Percentiles rank a stretch among this genome's conserved stretches.
Evolutionary conservation across 148 eudicot genomes (phyloP).

Genomic region (Drosera capensis): DNA sequence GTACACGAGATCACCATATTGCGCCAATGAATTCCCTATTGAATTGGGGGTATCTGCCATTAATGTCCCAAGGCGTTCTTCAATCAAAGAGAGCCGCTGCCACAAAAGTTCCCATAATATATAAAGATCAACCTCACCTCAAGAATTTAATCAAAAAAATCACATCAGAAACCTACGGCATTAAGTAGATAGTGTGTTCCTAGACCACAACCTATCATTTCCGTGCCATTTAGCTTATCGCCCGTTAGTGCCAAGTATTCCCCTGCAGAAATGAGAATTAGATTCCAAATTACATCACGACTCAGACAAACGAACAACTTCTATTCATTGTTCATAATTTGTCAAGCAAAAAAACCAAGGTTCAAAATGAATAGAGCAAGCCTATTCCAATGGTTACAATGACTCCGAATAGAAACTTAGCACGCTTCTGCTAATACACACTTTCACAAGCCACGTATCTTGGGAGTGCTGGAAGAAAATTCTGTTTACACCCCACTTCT

Average conservation of each 20-base stretch:
- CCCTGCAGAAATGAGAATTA: slow-evolving; percentile 32
- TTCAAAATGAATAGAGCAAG: too few relatives aligned
- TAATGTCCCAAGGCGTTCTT: slow-evolving; percentile 81
- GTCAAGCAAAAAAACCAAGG: slow-evolving; percentile 1
- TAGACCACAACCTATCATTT: slow-evolving; percentile 80
- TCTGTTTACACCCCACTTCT: too few relatives aligned
- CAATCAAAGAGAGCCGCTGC: slow-evolving; percentile 60
- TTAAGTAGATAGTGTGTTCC: slow-evolving; percentile 73
- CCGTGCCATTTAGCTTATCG: slow-evolving; percentile 76
- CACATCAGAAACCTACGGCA: slow-evolving; percentile 29
- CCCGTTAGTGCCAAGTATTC: slow-evolving; percentile 92
- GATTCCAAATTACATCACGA: not conserved
- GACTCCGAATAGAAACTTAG: too few relatives aligned
- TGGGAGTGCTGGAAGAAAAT: too few relatives aligned
- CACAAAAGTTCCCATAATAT: not conserved
- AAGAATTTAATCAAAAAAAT: not conserved
- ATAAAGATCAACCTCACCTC: not conserved
- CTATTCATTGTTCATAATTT: not conserved
- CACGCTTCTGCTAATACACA: too few relatives aligned
- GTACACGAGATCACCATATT: slow-evolving; percentile 85
- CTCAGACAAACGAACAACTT: not conserved
- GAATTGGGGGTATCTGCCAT: slow-evolving; percentile 65
- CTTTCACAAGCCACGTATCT: too few relatives aligned
- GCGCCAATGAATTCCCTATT: slow-evolving; percentile 79
- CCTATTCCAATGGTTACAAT: too few relatives aligned